Evolutionary conservation across 345 rosid genomes (phyloP).

Genomic region (Bruguiera gymnorhiza): DNA sequence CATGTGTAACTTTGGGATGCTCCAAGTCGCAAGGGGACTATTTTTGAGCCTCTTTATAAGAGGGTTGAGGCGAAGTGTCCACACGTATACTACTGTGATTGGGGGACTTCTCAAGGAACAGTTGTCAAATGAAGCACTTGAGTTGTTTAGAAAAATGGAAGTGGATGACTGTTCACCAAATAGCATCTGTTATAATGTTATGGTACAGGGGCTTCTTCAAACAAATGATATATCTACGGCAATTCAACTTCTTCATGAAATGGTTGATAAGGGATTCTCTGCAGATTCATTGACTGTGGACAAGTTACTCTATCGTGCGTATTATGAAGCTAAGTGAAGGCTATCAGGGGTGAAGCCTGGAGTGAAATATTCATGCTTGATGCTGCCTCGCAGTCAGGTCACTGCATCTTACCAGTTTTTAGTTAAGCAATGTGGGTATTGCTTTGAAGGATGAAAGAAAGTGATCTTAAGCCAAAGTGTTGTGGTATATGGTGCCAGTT

Average conservation of each 20-base stretch:
- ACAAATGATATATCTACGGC: not conserved
- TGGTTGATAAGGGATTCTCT: not conserved
- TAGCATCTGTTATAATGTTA: not conserved
- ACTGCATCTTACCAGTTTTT: no score
- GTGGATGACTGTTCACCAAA: not conserved
- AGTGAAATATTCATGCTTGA: no score
- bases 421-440: no score
- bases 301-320: not conserved
- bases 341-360: no score
- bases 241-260: not conserved
- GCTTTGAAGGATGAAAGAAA: no score
- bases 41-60: not conserved
- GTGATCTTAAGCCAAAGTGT: no score
- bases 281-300: not conserved
- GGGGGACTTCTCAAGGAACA: not conserved
- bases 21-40: not conserved
- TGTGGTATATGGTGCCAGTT: no score
- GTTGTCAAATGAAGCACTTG: not conserved
- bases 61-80: not conserved
- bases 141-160: constrained; percentile 3
- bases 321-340: no score
- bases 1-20: not conserved
- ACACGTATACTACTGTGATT: not conserved
- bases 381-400: no score
- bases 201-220: not conserved